Evolutionary conservation across 129 eudicot genomes (phyloP).

Genomic region (Pulicaria dysenterica): DNA sequence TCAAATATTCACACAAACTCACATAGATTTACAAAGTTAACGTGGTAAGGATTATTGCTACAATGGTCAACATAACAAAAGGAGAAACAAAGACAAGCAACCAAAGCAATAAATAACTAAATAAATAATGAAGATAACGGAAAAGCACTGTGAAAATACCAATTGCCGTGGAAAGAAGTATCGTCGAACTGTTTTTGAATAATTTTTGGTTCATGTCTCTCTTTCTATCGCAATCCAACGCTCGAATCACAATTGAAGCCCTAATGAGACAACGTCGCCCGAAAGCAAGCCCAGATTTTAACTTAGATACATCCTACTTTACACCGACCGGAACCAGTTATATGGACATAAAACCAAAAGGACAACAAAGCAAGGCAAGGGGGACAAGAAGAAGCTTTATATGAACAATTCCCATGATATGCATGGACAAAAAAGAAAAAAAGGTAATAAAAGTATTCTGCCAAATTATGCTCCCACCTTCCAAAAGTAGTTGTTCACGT

Average conservation of each 20-base stretch:
- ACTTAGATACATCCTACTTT: slow-evolving; percentile 8
- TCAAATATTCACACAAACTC: slow-evolving; percentile 1
- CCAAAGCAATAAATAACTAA: neutral
- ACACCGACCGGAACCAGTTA: slow-evolving; percentile 7
- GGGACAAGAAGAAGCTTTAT: neutral
- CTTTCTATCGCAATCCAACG: slow-evolving; percentile 33
- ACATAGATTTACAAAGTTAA: neutral
- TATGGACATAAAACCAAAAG: slow-evolving; percentile 5
- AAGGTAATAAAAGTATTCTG: neutral
- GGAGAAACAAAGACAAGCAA: neutral
- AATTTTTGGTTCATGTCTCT: slow-evolving; percentile 28
- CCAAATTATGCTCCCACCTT: slow-evolving; percentile 7
- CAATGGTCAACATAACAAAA: neutral
- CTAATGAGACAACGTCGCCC: slow-evolving; percentile 19
- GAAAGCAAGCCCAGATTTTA: slow-evolving; percentile 16
- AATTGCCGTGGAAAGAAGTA: slow-evolving; percentile 23
- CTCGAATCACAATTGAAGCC: slow-evolving; percentile 31
- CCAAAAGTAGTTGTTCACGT: slow-evolving; percentile 2
- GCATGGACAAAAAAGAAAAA: neutral
- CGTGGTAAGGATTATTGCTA: slow-evolving; percentile 16
- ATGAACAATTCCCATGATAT: neutral
- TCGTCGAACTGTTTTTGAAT: slow-evolving; percentile 26
- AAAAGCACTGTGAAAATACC: slow-evolving; percentile 30
- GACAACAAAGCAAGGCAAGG: neutral
- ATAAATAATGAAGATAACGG: slow-evolving; percentile 21